Percentiles rank a stretch among this genome's conserved stretches.
These are phyloP conservation scores for Apiospora sp. DNA, from an alignment of 2,329 filamentous ascomycete species.

Conservation along the genomic window DNA sequence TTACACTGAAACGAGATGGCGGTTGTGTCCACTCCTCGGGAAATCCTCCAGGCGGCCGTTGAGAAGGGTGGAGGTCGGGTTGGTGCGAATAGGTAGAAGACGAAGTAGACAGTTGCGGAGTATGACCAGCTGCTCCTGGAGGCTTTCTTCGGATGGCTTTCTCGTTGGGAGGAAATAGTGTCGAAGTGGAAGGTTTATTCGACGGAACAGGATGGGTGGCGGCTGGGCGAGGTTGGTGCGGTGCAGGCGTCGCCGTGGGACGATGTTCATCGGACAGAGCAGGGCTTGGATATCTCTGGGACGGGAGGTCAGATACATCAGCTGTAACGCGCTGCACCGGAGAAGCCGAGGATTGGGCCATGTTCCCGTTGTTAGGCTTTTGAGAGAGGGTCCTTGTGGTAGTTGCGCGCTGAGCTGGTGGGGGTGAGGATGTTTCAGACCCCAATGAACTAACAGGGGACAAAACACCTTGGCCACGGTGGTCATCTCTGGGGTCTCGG, in stretches of 20 bases:
- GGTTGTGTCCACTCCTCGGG: constrained; percentile 57
- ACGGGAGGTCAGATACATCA: background rate
- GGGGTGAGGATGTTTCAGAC: constrained; percentile 46
- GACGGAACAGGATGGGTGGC: constrained; percentile 28
- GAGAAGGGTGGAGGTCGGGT: constrained; percentile 36
- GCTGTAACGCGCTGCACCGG: constrained; percentile 19
- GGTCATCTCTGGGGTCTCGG: constrained; percentile 22
- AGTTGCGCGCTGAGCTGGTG: constrained; percentile 33
- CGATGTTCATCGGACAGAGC: constrained; percentile 45
- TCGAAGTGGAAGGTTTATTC: constrained; percentile 35
- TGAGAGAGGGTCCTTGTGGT: constrained; percentile 50
- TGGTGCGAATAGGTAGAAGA: constrained; percentile 47
- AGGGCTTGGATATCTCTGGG: constrained; percentile 47
- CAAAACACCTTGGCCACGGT: constrained; percentile 32
- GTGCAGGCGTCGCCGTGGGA: constrained; percentile 29
- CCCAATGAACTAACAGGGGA: constrained; percentile 43
- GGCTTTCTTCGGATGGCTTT: constrained; percentile 58
- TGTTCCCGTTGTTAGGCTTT: constrained; percentile 45
- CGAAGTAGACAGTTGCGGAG: constrained; percentile 44
- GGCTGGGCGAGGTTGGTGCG: constrained; percentile 20
- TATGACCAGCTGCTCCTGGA: constrained; percentile 34
- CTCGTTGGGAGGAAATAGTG: constrained; percentile 39
- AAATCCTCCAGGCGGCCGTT: constrained; percentile 30
- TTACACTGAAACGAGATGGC: constrained; percentile 69
- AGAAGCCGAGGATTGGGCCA: constrained; percentile 44